Base-by-base conservation (phyloP, 495 filamentous ascomycete species). In the Lepidopterella palustris region DNA sequence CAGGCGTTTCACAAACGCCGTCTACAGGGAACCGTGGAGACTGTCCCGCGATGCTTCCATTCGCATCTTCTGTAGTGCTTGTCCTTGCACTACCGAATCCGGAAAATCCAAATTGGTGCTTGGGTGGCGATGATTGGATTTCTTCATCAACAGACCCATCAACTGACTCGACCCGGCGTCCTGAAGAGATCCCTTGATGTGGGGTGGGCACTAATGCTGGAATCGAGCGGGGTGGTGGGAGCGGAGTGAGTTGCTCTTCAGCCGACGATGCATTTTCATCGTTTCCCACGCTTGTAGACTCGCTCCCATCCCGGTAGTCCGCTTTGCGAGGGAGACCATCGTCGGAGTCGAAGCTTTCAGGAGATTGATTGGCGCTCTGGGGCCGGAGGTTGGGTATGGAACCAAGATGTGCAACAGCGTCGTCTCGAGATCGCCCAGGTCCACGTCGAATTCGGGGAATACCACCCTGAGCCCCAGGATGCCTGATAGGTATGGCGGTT, bases 341-440 rank as follows among this genome's bases (percentile, higher is more conserved):
- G n/a, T 52, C 52, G 5, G 32, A 45, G 9, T 60, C 59, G 18
- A 13, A 25, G 26, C 52, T 60, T 6, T 23, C 24, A 28, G 50
- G 50, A 18, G 32, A 29, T 1, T 45, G 52, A 11, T 58, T 45
- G 15, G 55, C 60, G 23, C 35, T 32, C 1, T 61, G 60, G n/a
- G 63, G 58, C 15, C 45, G 24, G 3, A 65, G 57, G 28, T 56
- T 15, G 25, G 51, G 53, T 11, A 61, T 58, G 24, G 48, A 45
- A 23, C 55, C 58, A 53, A 65, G 55, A 31, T 29, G 52, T 55
- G 57, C 57, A 24, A 67, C 42, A 23, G 67, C 60, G 23, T 63
- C 61, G 49, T 67, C 55, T 13, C 58, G 51, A 8, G 61, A 69
- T 31, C 53, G 60, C 42, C 54, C 26, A 18, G 64, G 59, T 55